Base-by-base conservation (phyloP, 2,329 filamentous ascomycete genomes). In the Aspergillus pseudotamarii region DNA sequence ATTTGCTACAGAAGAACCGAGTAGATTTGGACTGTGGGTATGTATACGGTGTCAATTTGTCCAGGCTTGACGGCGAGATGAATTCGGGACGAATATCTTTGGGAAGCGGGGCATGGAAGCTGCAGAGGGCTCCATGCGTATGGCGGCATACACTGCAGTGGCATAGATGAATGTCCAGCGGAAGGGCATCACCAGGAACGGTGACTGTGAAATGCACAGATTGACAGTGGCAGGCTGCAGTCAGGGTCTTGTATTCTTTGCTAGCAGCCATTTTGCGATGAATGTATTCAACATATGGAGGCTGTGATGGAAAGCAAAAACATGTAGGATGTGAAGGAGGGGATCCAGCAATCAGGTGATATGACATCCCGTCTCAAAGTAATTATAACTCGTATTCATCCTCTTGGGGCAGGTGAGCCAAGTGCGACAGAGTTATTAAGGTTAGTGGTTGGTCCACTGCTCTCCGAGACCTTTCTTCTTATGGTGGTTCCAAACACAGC, bases 91-190 rank as follows among this genome's bases (percentile, higher is more conserved):
- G 51, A n/a, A 73, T 34, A 0, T 61, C 66, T 3, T 48, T 14
- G 1, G 73, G 70, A 8, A 75, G 61, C 3, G 61, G 56, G 9
- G 72, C 60, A 46, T 75, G 73, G 59, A 74, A 72, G n/a, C 58
- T 66, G 54, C 67, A 72, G 3, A 62, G 58, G 54, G 77, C 70
- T 30, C 81, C 81, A 34, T 78, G 77, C 26, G 72, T 77, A 61
- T 74, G 75, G 28, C 80, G 77, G 61, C 80, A 83, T 41, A 79
- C 73, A 59, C 71, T 72, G 71, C 81, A 83, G 66, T 82, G 78
- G 71, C 82, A 83, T 53, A 83, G 73, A 64, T 78, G 75, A 11
- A 73, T 69, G 50, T 71, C 69, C 6, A 83, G 65, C 2, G 81
- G 81, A 5, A 82, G 73, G 6, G 61, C 64, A 2, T 68, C 59